Percentiles rank a stretch among this genome's conserved stretches.
These are phyloP conservation scores for Cladosporium phlei DNA, from an alignment of 2,329 filamentous ascomycete genomes.

Conservation along the genomic window DNA sequence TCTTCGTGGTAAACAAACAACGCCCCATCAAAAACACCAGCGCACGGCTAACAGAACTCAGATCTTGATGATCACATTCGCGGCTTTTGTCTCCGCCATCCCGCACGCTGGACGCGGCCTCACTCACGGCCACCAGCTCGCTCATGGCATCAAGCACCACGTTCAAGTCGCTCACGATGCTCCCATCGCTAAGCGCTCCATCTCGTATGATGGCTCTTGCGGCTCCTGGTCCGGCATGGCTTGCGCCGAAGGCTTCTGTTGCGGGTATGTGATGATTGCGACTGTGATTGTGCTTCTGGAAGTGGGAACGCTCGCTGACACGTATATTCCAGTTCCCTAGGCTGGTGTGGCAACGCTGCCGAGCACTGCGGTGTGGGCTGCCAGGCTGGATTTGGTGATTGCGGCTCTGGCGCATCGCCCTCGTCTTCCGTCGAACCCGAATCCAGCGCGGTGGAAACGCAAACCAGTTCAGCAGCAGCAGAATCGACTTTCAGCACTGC, in stretches of 20 bases:
- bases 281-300: neutral
- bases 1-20: too few species aligned
- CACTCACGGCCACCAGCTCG: neutral
- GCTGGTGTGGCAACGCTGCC: slow-evolving; percentile 21
- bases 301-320: neutral
- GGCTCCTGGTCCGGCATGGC: slow-evolving; percentile 17
- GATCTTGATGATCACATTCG: slow-evolving; percentile 15
- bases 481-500: too few species aligned
- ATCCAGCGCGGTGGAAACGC: neutral
- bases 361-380: slow-evolving; percentile 24
- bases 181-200: slow-evolving; percentile 10
- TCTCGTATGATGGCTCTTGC: slow-evolving; percentile 19
- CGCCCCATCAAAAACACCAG: too few species aligned
- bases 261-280: slow-evolving; percentile 11
- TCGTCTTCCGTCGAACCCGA: neutral
- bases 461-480: neutral
- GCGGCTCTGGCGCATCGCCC: slow-evolving; percentile 2
- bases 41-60: neutral
- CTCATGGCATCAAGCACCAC: slow-evolving; percentile 7
- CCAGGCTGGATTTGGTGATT: slow-evolving; percentile 24
- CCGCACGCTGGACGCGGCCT: slow-evolving; percentile 14
- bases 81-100: slow-evolving; percentile 18
- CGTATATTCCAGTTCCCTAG: slow-evolving; percentile 15
- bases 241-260: slow-evolving; percentile 21
- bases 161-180: slow-evolving; percentile 11